Percentiles rank a stretch among this genome's conserved stretches.
Conservation (phyloP, 202 grass and related monocot genomes). For the Zoysia matrella region DNA sequence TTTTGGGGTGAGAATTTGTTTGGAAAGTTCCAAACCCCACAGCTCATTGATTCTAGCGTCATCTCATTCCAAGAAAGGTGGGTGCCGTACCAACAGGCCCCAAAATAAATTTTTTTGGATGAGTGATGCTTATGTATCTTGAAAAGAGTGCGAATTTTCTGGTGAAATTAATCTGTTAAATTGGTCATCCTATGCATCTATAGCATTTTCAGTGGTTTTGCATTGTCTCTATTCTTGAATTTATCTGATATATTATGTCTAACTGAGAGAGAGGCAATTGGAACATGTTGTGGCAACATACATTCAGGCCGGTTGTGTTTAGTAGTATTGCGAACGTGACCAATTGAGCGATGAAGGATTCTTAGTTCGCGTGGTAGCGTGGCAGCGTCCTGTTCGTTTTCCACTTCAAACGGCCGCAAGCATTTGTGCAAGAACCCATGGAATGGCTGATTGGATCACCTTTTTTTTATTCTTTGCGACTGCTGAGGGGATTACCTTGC, state of each 20-base stretch:
- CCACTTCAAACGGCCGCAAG: slow-evolving; percentile 51
- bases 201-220: neutral
- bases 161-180: slow-evolving; percentile 17
- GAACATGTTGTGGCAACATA: neutral
- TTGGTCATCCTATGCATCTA: neutral
- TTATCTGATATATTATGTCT: neutral
- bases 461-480: too few relatives aligned
- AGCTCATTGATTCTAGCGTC: slow-evolving; percentile 53
- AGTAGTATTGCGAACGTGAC: neutral
- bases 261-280: neutral
- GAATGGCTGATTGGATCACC: neutral
- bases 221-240: neutral
- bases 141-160: slow-evolving; percentile 35
- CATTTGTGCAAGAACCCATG: neutral
- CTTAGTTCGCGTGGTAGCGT: neutral
- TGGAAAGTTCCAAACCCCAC: slow-evolving; percentile 13
- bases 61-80: slow-evolving; percentile 29
- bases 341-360: neutral
- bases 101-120: neutral
- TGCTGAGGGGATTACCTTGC: slow-evolving; percentile 39
- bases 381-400: slow-evolving; percentile 59
- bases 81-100: too few relatives aligned
- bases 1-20: slow-evolving; percentile 56
- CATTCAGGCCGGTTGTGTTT: neutral
- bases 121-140: slow-evolving; percentile 40